Evolutionary conservation across 1,284 basidiomycete genomes (phyloP), one percentile per base, ranked within the genome.

Genomic region (Apiotrichum veenhuisii): DNA sequence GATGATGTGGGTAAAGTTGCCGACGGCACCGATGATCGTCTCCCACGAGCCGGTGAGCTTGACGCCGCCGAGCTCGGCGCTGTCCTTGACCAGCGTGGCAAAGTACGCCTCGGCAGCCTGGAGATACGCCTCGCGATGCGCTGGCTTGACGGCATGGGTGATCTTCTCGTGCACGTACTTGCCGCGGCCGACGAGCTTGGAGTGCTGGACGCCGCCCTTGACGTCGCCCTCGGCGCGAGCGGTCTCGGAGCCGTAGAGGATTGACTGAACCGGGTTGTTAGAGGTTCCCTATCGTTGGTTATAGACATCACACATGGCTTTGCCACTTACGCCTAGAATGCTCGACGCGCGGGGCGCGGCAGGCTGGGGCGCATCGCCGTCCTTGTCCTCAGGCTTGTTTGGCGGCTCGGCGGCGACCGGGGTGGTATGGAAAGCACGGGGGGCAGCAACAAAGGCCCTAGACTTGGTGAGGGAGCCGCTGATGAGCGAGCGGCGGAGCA

Each of bases 11-110:
- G 85, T 87, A 54, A 73, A 75, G 53, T 71, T 67, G 70, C 95
- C 93, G 62, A 91, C 87, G 57, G 89, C 84, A 43, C 93, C 93
- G 27, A 96, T 82, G 38, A 89, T 71, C 1, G 87, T 66, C 76
- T 96, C 91, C 89, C 91, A 97, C 67, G 85, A 89, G 30, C 93
- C 93, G 3, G 87, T 89, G 55, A 96, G 80, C 76, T 94, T 93
- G 60, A 93, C 86, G 52, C 69, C 65, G 10, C 86, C 82, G 50
- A 93, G 75, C 47, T 85, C 81, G 22, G 83, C 73, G 18, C 67
- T 67, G 44, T 90, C 86, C 47, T 85, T 82, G 70, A 85, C 85
- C 56, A 96, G 81, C 18, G 86, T 85, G 30, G 82, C 81, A 72
- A 92, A 95, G 77, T 90, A 95, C 37, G 80, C 80, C 74, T 89